Conservation (phyloP, 2,329 filamentous ascomycete species). For the Fusarium albidum region DNA sequence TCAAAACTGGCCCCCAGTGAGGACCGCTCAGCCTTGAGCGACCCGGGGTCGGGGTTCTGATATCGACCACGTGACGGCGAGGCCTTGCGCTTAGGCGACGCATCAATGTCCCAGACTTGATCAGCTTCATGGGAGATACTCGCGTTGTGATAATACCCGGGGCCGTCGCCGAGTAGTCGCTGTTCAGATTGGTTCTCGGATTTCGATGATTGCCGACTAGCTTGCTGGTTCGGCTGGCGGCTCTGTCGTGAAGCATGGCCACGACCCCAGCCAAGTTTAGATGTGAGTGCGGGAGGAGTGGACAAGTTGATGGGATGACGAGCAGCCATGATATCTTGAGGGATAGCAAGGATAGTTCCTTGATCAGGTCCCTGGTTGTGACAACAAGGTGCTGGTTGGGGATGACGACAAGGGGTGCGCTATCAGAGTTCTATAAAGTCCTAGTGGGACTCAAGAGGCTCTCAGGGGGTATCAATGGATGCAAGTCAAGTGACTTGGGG, state of each 20-base stretch:
- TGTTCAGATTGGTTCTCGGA: not conserved
- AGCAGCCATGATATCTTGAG: slow-evolving; percentile 14
- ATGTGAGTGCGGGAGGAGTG: not conserved
- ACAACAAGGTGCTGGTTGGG: slow-evolving; percentile 3
- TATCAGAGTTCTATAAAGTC: slow-evolving; percentile 11
- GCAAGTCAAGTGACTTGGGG: slow-evolving; percentile 14
- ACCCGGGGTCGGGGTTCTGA: not conserved
- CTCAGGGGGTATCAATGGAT: slow-evolving; percentile 23
- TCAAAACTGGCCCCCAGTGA: not conserved
- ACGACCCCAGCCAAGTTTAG: not conserved
- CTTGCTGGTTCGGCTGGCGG: not conserved
- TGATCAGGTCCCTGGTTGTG: not conserved
- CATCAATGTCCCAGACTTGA: slow-evolving; percentile 3
- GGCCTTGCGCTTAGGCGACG: not conserved
- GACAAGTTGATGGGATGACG: slow-evolving; percentile 2
- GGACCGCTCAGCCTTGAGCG: not conserved
- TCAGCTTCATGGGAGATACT: slow-evolving; percentile 2
- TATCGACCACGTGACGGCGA: slow-evolving; percentile 11
- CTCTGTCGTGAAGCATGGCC: slow-evolving; percentile 1
- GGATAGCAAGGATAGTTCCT: not conserved
- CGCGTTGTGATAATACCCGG: not conserved
- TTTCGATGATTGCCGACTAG: not conserved
- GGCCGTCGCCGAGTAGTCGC: not conserved
- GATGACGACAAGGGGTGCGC: slow-evolving; percentile 10
- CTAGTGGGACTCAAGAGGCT: slow-evolving; percentile 12